phyloP scores from a whole-genome alignment of 2,329 filamentous ascomycete species.

The Aotearoamyces nothofagi region DNA sequence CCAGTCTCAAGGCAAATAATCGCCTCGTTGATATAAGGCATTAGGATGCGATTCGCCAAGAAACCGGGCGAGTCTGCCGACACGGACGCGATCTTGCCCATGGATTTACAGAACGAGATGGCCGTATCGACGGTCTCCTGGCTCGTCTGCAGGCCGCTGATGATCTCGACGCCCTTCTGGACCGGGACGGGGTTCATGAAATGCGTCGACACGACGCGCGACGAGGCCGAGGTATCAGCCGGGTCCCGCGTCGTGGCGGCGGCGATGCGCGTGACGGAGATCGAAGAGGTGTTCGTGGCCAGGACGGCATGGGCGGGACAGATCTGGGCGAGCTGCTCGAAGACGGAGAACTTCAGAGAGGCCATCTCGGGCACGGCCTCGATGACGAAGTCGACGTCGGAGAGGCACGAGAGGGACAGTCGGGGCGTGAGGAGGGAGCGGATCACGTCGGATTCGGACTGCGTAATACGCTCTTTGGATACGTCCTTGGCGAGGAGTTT shows the following conservation, averaged over 20 bases:
- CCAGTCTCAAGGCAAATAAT: slow-evolving; percentile 91
- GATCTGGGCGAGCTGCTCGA: slow-evolving; percentile 65
- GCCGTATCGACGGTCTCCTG: slow-evolving; percentile 67
- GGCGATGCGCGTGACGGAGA: slow-evolving; percentile 91
- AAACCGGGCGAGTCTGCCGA: slow-evolving; percentile 89
- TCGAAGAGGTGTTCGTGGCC: slow-evolving; percentile 97
- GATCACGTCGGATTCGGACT: slow-evolving; percentile 62
- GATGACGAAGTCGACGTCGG: slow-evolving; percentile 87
- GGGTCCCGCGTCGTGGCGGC: slow-evolving; percentile 69
- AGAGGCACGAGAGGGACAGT: slow-evolving; percentile 62
- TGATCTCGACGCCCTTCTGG: slow-evolving; percentile 96
- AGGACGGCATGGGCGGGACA: slow-evolving; percentile 77
- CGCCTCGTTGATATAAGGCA: slow-evolving; percentile 99
- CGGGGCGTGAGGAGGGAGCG: slow-evolving; percentile 54
- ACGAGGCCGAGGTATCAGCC: slow-evolving; percentile 65
- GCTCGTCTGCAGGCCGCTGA: slow-evolving; percentile 84
- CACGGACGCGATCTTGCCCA: slow-evolving; percentile 84
- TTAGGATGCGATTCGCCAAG: slow-evolving; percentile 88
- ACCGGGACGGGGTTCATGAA: slow-evolving; percentile 99
- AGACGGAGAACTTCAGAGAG: slow-evolving; percentile 76
- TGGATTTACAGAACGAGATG: slow-evolving; percentile 70
- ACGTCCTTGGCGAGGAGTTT: slow-evolving; percentile 92
- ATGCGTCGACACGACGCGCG: slow-evolving; percentile 85
- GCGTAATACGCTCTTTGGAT: slow-evolving; percentile 69
- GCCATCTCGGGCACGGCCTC: slow-evolving; percentile 93